phyloP scores from a whole-genome alignment of 2,329 filamentous ascomycete genomes.

The Cytospora chrysosperma region DNA sequence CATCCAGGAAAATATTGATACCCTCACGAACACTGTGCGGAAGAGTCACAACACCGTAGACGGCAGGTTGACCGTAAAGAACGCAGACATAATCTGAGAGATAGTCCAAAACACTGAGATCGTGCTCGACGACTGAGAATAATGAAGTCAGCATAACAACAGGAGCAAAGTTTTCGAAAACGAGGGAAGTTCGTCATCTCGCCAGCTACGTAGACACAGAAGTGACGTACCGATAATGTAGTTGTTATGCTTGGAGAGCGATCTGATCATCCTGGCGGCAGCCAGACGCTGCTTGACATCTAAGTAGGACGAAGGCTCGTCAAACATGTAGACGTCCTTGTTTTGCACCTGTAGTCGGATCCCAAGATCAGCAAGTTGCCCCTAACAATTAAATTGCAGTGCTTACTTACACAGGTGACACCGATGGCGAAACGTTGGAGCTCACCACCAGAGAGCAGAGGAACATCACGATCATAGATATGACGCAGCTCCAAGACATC shows the following conservation, averaged over 20 bases:
- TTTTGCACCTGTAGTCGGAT: slow-evolving; percentile 20
- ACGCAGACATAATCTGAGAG: slow-evolving; percentile 98
- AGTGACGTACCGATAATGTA: slow-evolving; percentile 70
- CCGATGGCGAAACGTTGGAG: slow-evolving; percentile 97
- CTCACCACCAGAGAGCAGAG: slow-evolving; percentile 91
- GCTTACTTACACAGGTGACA: slow-evolving; percentile 70
- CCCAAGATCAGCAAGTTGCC: not conserved
- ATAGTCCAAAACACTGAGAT: slow-evolving; percentile 97
- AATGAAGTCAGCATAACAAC: not conserved
- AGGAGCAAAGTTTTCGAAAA: too few species aligned
- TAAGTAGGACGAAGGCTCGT: slow-evolving; percentile 97
- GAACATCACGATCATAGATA: slow-evolving; percentile 89
- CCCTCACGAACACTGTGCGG: slow-evolving; percentile 96
- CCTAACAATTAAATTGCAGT: not conserved
- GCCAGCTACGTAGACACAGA: not conserved
- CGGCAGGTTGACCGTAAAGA: slow-evolving; percentile 89
- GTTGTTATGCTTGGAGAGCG: slow-evolving; percentile 81
- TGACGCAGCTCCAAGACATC: slow-evolving; percentile 82
- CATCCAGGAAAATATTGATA: slow-evolving; percentile 94
- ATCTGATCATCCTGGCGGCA: slow-evolving; percentile 88
- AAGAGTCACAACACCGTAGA: slow-evolving; percentile 96
- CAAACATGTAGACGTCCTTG: slow-evolving; percentile 79
- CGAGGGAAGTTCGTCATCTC: not conserved
- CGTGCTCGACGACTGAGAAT: slow-evolving; percentile 82
- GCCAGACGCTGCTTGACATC: slow-evolving; percentile 99